Base-by-base conservation (phyloP, 179 eudicot genomes). In the Actinidia arguta region DNA sequence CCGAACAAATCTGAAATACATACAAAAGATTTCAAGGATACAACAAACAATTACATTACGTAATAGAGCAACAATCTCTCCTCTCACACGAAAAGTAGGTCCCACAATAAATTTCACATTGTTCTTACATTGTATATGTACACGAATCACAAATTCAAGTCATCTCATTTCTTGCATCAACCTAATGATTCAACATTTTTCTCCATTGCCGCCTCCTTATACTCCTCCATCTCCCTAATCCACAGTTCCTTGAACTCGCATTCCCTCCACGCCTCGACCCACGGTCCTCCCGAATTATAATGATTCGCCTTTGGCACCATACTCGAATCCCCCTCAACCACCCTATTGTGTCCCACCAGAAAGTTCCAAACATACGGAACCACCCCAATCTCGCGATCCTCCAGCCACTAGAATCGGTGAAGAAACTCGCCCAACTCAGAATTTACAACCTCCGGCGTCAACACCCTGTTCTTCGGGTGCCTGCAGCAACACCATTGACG, bases 331-430 rank as follows among this genome's bases (percentile, higher is more conserved):
- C 88, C 90, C 81, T 91, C 93, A 0, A 90, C 93, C 75, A 87
- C 93, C 93, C 66, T 82, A 24, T 97, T 97, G 84, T 97, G 98
- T 2, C 98, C 99, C 48, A 97, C 98, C 61, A 97, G 94, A 58
- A 97, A 97, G 82, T 97, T 95, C 99, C 99, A 97, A 18, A 93
- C 98, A 84, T 91, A 95, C 0, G 98, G 93, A n/a, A 97, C 56
- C 17, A 88, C 89, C 52, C 99, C 98, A 59, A 97, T 97, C 68
- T 97, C 98, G 73, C 84, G 48, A 90, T 97, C 99, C 58, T 95
- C 97, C 79, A 97, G 62, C 98, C 99, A 97, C 79, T 85, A 90
- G 76, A 97, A 97, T 90, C 99, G 85, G 85, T 97, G 99, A 24
- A 97, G 81, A 83, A 83, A 95, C 4, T 97, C 97, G 13, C 99